Evolutionary conservation across 805 yeast species (phyloP), one percentile per base, ranked within the genome.

Genomic region (Candida ovalis): DNA sequence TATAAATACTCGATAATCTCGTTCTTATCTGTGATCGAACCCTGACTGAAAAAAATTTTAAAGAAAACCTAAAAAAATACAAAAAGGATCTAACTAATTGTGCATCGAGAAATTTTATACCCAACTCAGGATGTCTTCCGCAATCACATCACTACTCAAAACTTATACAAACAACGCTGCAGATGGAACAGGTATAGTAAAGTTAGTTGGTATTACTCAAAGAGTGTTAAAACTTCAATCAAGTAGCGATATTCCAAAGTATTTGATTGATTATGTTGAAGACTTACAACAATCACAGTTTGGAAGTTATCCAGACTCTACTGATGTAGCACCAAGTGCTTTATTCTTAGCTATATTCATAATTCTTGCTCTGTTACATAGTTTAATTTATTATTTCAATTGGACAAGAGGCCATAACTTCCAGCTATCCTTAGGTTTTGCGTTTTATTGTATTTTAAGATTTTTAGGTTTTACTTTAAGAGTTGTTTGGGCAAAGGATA

Each of bases 301-400:
- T 66, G 91, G 91, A 9, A 78, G 78, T 7, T 86, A 83, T 58
- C 88, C 89, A 2, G 57, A 58, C 23, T 40, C 40, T 21, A 62
- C 57, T 13, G 92, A 86, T 63, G 61, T 72, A 12, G 88, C 80
- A 1, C 90, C 90, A 2, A 68, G 76, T 47, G 78, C 79, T 2
- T 62, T 85, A 0, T 83, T 84, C 54, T 60, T 74, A 2, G 86
- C 76, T 0, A 66, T 77, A 1, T 85, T 81, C 53, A 62, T 68
- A 13, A 50, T 84, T 3, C 55, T 85, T 32, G 56, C 70, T 40
- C n/a, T 79, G 2, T 74, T 74, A 0, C 84, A 82, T 54, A 45
- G 71, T 4, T 54, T 52, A 23, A 69, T 85, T 15, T 83, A 80
- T 57, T 27, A 62, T 7, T 64, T 73, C 36, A 81, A 86, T 62